Base-by-base conservation (phyloP, 1,139 yeast genomes). In the Trichomonascaceae sp. region DNA sequence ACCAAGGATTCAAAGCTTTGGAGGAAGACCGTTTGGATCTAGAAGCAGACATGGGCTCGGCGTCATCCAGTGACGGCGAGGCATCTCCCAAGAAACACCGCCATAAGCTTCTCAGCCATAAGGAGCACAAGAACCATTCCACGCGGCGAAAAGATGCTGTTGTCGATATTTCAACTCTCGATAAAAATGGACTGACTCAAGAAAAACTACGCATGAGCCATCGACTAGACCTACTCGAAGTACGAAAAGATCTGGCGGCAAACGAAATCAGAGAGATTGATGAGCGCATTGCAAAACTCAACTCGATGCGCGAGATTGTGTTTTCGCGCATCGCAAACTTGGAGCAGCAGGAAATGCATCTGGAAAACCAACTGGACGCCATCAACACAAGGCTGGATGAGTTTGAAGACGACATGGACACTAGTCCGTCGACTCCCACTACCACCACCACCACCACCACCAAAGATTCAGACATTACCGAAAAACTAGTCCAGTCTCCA, bases 1-100 rank as follows among this genome's bases (percentile, higher is more conserved):
- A 69, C 44, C 82, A 77, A 50, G 85, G 84, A 0, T 77, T 76
- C 47, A 67, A 63, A 43, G 82, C 81, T 1, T 62, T 70, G 0
- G 46, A 69, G 29, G 44, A 41, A 16, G 36, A 32, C 15, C 25
- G 22, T 11, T 8, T 5, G 14, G 17, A 27, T n/a, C 11, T 13
- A n/a, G 17, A 13, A 23, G 27, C 26, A 23, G 9, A 13, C n/a
- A 16, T 11, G 11, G 18, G 8, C 26, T 15, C 8, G 31, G n/a
- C n/a, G n/a, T n/a, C n/a, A n/a, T n/a, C n/a, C n/a, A n/a, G n/a
- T n/a, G n/a, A n/a, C n/a, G n/a, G n/a, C n/a, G n/a, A n/a, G n/a
- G n/a, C n/a, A n/a, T n/a, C n/a, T n/a, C n/a, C n/a, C n/a, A n/a
- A n/a, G n/a, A n/a, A n/a, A n/a, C n/a, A n/a, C n/a, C n/a, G n/a